These are phyloP conservation scores for Flagelloscypha sp. DNA, from an alignment of 768 basidiomycete species.

Conservation along the genomic window DNA sequence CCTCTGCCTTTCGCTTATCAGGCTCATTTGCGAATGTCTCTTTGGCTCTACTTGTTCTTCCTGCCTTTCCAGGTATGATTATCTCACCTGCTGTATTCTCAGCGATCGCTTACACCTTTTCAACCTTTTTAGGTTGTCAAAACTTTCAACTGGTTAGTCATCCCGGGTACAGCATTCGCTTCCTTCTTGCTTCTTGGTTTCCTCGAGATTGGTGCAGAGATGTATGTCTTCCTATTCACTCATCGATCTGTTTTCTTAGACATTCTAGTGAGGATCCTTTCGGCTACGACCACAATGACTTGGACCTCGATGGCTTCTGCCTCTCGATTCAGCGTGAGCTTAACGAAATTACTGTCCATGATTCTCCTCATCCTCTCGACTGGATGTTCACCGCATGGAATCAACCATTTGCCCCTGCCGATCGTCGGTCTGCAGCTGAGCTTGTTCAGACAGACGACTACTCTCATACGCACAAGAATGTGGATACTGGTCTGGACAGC, in stretches of 20 bases:
- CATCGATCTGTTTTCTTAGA: not conserved
- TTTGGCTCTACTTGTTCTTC: constrained; percentile 22
- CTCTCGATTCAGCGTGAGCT: constrained; percentile 58
- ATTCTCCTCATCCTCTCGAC: constrained; percentile 39
- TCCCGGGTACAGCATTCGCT: constrained; percentile 55
- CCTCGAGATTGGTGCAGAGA: constrained; percentile 63
- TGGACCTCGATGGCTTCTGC: constrained; percentile 65
- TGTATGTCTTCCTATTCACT: constrained; percentile 24
- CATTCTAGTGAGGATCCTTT: constrained; percentile 54
- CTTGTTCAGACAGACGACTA: constrained; percentile 36
- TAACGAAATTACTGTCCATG: constrained; percentile 67
- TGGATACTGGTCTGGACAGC: constrained; percentile 25
- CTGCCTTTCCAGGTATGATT: constrained; percentile 16
- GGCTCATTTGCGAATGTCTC: constrained; percentile 32
- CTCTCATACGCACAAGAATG: constrained; percentile 17
- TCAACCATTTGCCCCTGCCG: constrained; percentile 63
- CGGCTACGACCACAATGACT: constrained; percentile 60
- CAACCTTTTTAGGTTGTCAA: constrained; percentile 42
- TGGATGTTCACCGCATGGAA: constrained; percentile 53
- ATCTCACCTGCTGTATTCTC: constrained; percentile 5
- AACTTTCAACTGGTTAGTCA: constrained; percentile 38
- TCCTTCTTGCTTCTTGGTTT: constrained; percentile 59
- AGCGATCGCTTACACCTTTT: too few relatives aligned
- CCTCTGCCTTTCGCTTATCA: constrained; percentile 34
- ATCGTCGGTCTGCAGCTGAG: constrained; percentile 48